Base-by-base conservation (phyloP, 352 stramenopile species). In the Pythium biforme region DNA sequence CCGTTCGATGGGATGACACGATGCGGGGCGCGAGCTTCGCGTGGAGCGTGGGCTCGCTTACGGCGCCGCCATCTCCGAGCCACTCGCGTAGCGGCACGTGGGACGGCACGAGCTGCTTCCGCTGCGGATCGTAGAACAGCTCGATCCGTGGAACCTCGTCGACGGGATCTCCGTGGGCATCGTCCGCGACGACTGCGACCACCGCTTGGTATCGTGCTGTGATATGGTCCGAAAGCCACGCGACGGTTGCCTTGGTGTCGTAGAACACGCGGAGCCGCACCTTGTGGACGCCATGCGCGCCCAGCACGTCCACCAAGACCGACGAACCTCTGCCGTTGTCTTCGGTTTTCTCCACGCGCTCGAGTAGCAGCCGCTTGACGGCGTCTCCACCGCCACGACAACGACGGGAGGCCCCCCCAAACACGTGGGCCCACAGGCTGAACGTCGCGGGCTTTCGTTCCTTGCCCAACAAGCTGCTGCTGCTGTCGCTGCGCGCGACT, bases 241-340 rank as follows among this genome's bases (percentile, higher is more conserved):
- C 61, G 37, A 77, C 68, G 20, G 67, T 79, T 20, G 41, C 40
- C 5, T 54, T 31, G 12, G 64, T 55, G 1, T 65, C 70, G 33
- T 72, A 77, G 49, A 75, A 83, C 17, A 80, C 75, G 8, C 70
- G 70, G 19, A 83, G 59, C 11, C 63, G 59, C 1, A 63, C 27
- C 51, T 68, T 60, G 11, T 14, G 23, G 7, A 31, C 45, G 10
- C 39, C 58, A 22, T 67, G 64, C 15, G 59, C 52, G 14, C 64
- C 58, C 1, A 62, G 6, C 33, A 60, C 53, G 25, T 66, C 48
- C 33, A 63, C 59, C 52, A 34, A 74, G 34, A 33, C n/a, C n/a
- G n/a, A 75, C 52, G 61, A 74, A 5, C 39, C 53, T 6, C 27
- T 33, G 1, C 3, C 27, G 4, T 10, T 17, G 46, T 40, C 10